Evolutionary conservation across 129 eudicot genomes (phyloP).

Genomic region (Helianthus annuus): DNA sequence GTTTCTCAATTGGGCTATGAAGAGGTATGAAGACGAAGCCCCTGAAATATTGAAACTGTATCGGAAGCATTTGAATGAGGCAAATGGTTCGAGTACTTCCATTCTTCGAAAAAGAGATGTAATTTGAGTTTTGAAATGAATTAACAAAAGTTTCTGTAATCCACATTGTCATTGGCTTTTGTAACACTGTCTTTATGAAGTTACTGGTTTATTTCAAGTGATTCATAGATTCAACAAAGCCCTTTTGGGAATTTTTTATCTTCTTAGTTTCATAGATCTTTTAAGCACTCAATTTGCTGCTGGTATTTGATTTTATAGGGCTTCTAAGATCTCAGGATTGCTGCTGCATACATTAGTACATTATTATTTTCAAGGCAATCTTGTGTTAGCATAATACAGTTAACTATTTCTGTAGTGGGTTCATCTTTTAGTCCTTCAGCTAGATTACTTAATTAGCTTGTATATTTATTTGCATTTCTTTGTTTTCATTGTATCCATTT

Average conservation of each 20-base stretch:
- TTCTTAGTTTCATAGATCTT: conserved; percentile 1
- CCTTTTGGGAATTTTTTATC: background rate
- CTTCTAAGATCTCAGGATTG: no score
- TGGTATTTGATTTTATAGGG: background rate
- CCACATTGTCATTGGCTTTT: background rate
- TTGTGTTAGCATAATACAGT: no score
- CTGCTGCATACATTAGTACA: background rate
- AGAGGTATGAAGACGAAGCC: conserved; percentile 33
- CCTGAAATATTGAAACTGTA: conserved; percentile 39
- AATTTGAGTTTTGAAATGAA: conserved; percentile 1
- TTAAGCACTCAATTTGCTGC: background rate
- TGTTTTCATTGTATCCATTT: background rate
- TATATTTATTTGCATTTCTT: no score
- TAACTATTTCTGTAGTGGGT: no score
- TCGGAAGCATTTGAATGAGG: conserved; percentile 37
- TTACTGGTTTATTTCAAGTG: background rate
- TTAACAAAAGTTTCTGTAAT: background rate
- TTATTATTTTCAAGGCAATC: no score
- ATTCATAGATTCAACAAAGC: background rate
- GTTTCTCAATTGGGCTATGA: conserved; percentile 36
- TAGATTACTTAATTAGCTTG: no score
- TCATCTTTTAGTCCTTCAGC: no score
- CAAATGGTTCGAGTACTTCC: conserved; percentile 8
- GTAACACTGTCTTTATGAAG: background rate
- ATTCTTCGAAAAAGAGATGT: conserved; percentile 11